Conservation (phyloP, 768 basidiomycete genomes). For the Macrolepiota dolichaula region DNA sequence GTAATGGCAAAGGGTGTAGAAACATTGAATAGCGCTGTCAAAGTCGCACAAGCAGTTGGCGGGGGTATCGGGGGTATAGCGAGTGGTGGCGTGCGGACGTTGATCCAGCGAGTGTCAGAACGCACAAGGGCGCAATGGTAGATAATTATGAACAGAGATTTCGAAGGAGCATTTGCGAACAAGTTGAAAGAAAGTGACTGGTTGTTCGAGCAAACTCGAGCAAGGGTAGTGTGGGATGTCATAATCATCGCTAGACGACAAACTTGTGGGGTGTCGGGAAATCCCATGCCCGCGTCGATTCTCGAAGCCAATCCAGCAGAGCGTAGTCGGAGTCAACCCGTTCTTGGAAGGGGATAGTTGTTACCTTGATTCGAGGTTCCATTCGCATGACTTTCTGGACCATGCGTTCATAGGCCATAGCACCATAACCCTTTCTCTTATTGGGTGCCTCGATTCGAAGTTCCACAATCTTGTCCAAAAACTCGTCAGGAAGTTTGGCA, state of each 20-base stretch:
- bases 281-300: neutral
- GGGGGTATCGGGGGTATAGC: conserved; percentile 7
- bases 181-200: neutral
- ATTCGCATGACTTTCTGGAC: neutral
- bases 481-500: neutral
- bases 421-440: neutral
- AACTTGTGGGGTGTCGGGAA: conserved; percentile 1
- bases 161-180: neutral
- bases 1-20: conserved; percentile 39
- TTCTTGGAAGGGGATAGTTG: neutral
- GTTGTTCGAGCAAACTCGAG: neutral
- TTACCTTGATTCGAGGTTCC: conserved; percentile 3
- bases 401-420: neutral
- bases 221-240: neutral
- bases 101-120: neutral
- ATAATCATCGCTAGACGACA: neutral
- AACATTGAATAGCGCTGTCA: conserved; percentile 20
- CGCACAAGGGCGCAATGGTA: neutral
- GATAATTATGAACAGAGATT: neutral
- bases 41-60: neutral
- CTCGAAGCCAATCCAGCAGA: conserved; percentile 1
- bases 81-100: neutral
- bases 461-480: neutral
- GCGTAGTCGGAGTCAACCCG: neutral
- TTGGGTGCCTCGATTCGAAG: conserved; percentile 2